Percentiles rank a stretch among this genome's conserved stretches.
Conservation (phyloP, 768 basidiomycete genomes). For the Tricholoma sp. region DNA sequence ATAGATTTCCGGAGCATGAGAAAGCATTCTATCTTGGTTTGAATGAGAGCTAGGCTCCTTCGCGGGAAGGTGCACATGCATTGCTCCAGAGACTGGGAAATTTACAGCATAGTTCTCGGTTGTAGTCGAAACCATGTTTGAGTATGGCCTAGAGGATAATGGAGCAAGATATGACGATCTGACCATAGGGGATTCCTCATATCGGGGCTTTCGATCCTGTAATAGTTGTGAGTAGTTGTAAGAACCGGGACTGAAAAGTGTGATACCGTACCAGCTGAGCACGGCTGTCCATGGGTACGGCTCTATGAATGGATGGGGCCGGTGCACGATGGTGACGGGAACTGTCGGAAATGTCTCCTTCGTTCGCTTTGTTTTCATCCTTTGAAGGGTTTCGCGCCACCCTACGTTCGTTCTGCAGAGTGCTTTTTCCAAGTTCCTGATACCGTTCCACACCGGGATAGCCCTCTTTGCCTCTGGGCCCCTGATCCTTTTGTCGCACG, state of each 20-base stretch:
- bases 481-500: background rate
- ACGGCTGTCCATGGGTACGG: slow-evolving; percentile 23
- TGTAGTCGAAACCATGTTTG: background rate
- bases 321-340: slow-evolving; percentile 15
- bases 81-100: background rate
- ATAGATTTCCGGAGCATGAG: slow-evolving; percentile 7
- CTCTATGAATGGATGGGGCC: slow-evolving; percentile 22
- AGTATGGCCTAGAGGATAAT: slow-evolving; percentile 3
- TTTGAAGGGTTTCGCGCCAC: background rate
- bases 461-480: background rate
- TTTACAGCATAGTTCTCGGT: slow-evolving; percentile 7
- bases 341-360: slow-evolving; percentile 25
- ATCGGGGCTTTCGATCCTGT: slow-evolving; percentile 9
- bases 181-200: background rate
- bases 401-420: background rate
- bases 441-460: background rate
- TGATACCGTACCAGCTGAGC: background rate
- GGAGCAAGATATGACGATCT: background rate
- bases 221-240: slow-evolving; percentile 1
- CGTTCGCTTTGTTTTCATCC: slow-evolving; percentile 9
- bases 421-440: background rate
- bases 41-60: slow-evolving; percentile 10
- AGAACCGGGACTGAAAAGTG: background rate
- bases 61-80: slow-evolving; percentile 16
- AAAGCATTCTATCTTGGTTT: slow-evolving; percentile 7